Percentiles rank a stretch among this genome's conserved stretches.
phyloP scores from a whole-genome alignment of 176 grass and related monocot species.

The Oryza rufipogon region DNA sequence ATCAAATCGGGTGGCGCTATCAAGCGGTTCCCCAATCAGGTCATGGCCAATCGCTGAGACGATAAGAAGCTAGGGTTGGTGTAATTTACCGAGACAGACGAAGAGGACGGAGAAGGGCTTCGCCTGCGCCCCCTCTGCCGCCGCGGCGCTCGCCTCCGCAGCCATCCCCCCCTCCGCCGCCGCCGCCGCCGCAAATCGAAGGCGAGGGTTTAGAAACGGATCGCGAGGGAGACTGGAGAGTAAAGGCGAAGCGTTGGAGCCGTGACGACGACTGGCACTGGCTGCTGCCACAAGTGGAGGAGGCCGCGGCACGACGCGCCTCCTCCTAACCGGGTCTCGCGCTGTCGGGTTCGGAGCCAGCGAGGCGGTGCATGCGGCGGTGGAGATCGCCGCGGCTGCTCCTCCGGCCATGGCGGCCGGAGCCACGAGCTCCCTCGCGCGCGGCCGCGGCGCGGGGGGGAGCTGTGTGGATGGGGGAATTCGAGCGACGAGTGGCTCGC shows the following conservation, averaged over 20 bases:
- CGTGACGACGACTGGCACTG: too few species aligned
- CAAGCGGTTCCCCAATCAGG: neutral
- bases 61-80: neutral
- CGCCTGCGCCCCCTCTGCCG: neutral
- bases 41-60: neutral
- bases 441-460: too few species aligned
- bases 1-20: neutral
- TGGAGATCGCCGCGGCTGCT: neutral
- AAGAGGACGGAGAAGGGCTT: slow-evolving; percentile 90
- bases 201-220: slow-evolving; percentile 11
- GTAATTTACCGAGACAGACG: slow-evolving; percentile 80
- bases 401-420: neutral
- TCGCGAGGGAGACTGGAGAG: too few species aligned
- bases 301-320: neutral
- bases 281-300: slow-evolving; percentile 27
- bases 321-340: slow-evolving; percentile 29
- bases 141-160: slow-evolving; percentile 19
- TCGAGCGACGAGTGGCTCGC: neutral
- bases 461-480: neutral
- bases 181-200: slow-evolving; percentile 28
- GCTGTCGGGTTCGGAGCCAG: slow-evolving; percentile 53
- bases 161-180: slow-evolving; percentile 39
- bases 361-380: too few species aligned
- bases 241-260: too few species aligned
- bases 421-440: neutral